Conservation (phyloP, 2,329 filamentous ascomycete species). For the Phyllachora maydis region DNA sequence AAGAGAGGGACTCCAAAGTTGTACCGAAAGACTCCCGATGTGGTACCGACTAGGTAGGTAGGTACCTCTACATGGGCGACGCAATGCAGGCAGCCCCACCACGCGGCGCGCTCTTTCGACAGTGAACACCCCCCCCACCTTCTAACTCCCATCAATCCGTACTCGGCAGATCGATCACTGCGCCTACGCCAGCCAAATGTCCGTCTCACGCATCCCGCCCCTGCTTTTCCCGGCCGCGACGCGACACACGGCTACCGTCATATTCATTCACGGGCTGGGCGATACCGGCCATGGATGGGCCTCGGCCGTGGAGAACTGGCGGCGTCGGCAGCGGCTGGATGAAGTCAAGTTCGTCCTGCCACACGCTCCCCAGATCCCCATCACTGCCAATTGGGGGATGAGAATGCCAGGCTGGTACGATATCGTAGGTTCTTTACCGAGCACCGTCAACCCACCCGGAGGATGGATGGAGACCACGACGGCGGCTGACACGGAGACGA, state of each 20-base stretch:
- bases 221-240: slow-evolving; percentile 61
- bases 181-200: too few species aligned
- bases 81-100: too few species aligned
- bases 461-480: not conserved
- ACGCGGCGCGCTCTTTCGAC: too few species aligned
- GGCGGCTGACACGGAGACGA: not conserved
- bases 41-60: too few species aligned
- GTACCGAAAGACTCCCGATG: too few species aligned
- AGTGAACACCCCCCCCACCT: too few species aligned
- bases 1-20: too few species aligned
- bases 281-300: slow-evolving; percentile 68
- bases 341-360: slow-evolving; percentile 91
- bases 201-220: slow-evolving; percentile 19
- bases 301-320: slow-evolving; percentile 71
- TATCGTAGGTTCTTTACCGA: slow-evolving; percentile 28
- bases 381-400: slow-evolving; percentile 47
- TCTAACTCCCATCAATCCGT: too few species aligned
- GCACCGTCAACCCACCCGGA: not conserved
- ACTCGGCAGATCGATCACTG: too few species aligned
- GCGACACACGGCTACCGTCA: slow-evolving; percentile 83
- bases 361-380: slow-evolving; percentile 69
- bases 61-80: too few species aligned
- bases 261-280: slow-evolving; percentile 82
- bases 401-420: slow-evolving; percentile 79
- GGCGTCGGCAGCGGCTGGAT: slow-evolving; percentile 56